Percentiles rank a stretch among this genome's conserved stretches.
Evolutionary conservation across 1,139 yeast genomes (phyloP).

Genomic region (Saccharomycopsis hybrid): DNA sequence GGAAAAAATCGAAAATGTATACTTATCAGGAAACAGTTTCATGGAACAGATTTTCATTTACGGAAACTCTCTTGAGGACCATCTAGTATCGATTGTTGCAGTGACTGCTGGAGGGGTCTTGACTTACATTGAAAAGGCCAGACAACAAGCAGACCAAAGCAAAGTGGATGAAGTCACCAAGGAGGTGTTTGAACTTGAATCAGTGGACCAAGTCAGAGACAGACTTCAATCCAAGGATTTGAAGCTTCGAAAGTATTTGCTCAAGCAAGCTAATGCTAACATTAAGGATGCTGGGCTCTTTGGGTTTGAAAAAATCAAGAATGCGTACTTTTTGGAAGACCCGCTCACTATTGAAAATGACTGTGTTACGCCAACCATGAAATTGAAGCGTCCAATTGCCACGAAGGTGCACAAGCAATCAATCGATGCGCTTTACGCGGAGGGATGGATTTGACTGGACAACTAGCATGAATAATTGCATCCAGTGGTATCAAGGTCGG

Average conservation of each 20-base stretch:
- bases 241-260: conserved; percentile 26
- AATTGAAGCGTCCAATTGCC: conserved; percentile 47
- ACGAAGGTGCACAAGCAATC: conserved; percentile 34
- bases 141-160: no score
- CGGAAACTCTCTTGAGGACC: conserved; percentile 42
- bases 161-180: conserved; percentile 1
- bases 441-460: conserved; percentile 33
- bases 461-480: no score
- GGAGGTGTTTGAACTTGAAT: neutral
- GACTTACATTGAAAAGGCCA: neutral
- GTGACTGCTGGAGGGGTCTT: conserved; percentile 27
- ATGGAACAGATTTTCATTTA: conserved; percentile 38
- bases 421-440: conserved; percentile 38
- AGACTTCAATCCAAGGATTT: conserved; percentile 24
- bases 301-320: conserved; percentile 44
- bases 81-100: conserved; percentile 43
- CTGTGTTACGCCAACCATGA: conserved; percentile 50
- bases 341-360: conserved; percentile 46
- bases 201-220: neutral
- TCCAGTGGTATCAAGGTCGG: no score
- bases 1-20: conserved; percentile 48
- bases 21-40: conserved; percentile 36
- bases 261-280: conserved; percentile 29
- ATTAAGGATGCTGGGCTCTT: conserved; percentile 30
- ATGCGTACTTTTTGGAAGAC: conserved; percentile 40